A percentile compares a stretch with the other conserved stretches of the same genome.
Conservation (phyloP, 768 basidiomycete species). For the Lactarius hatsudake region DNA sequence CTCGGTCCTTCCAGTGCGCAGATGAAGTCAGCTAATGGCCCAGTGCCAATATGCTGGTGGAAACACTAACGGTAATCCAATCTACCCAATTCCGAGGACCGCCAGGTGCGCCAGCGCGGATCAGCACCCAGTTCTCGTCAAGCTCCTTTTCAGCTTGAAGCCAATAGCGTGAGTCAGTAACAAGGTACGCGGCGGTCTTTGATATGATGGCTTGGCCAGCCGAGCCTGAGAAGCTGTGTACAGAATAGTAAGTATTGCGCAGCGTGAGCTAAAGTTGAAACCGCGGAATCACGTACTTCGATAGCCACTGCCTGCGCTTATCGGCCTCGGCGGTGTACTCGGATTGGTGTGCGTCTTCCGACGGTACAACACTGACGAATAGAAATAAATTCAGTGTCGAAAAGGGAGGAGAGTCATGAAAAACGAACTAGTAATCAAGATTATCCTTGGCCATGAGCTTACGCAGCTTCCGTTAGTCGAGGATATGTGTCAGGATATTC, state of each 20-base stretch:
- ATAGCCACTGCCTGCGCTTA: constrained; percentile 74
- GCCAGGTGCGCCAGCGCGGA: constrained; percentile 51
- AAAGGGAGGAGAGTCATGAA: not conserved
- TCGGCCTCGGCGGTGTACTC: constrained; percentile 79
- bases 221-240: constrained; percentile 57
- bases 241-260: not conserved
- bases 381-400: constrained; percentile 9
- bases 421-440: constrained; percentile 28
- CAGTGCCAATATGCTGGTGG: not conserved
- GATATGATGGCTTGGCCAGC: constrained; percentile 73
- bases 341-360: constrained; percentile 79
- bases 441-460: constrained; percentile 28
- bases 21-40: constrained; percentile 5
- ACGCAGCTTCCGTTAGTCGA: constrained; percentile 25
- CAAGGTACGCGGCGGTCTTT: constrained; percentile 61
- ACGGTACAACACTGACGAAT: constrained; percentile 59
- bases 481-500: constrained; percentile 28
- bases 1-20: constrained; percentile 38
- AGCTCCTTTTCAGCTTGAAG: constrained; percentile 67
- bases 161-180: constrained; percentile 85
- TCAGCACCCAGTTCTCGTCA: constrained; percentile 72
- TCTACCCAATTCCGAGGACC: constrained; percentile 75
- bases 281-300: constrained; percentile 49
- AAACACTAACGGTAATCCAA: constrained; percentile 46
- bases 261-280: not conserved